Conservation (phyloP, 1,284 basidiomycete genomes). For the Ceratobasidium sp. region DNA sequence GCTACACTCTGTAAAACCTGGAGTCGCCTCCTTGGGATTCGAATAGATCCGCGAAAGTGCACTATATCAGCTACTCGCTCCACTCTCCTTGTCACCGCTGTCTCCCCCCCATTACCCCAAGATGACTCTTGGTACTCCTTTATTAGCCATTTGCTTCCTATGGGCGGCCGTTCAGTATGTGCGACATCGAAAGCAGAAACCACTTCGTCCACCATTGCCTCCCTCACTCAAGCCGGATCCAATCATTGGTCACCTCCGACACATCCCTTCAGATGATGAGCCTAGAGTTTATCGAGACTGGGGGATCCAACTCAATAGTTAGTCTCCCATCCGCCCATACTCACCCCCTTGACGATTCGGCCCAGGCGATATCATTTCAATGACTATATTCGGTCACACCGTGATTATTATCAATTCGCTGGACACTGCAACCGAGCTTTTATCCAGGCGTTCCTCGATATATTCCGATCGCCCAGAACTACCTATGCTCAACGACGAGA, state of each 20-base stretch:
- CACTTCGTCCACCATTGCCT: constrained; percentile 4
- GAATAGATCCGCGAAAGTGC: too few species aligned
- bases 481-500: constrained; percentile 22
- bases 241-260: constrained; percentile 18
- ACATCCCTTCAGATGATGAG: constrained; percentile 1
- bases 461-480: constrained; percentile 35
- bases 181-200: not conserved
- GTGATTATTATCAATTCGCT: constrained; percentile 40
- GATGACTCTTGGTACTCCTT: not conserved
- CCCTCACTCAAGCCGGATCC: constrained; percentile 21
- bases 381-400: constrained; percentile 34
- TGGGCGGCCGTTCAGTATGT: not conserved
- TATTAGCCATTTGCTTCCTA: not conserved
- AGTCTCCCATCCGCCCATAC: not conserved
- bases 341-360: not conserved
- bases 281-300: not conserved
- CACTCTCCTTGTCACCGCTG: not conserved
- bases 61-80: not conserved
- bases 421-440: constrained; percentile 11
- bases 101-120: not conserved
- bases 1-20: not conserved
- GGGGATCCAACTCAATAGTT: constrained; percentile 7
- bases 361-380: constrained; percentile 34
- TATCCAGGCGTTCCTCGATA: constrained; percentile 37
- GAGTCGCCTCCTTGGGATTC: too few species aligned